Conservation (phyloP, 2,329 filamentous ascomycete genomes). For the Triangularia setosa region DNA sequence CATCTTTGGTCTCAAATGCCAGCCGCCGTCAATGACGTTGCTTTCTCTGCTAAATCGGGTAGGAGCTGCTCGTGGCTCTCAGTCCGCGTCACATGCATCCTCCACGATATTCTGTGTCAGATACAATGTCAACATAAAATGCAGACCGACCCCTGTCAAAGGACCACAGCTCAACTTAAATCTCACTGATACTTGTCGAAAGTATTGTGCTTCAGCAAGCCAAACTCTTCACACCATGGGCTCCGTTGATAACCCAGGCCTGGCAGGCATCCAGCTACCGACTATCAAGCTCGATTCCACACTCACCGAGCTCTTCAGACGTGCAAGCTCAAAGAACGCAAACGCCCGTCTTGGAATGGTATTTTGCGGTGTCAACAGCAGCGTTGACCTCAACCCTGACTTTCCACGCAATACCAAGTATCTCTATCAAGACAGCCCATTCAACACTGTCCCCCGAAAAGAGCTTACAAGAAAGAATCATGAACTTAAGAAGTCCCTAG, state of each 20-base stretch:
- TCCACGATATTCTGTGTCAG: not conserved
- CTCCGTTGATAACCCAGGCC: not conserved
- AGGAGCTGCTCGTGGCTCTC: not conserved
- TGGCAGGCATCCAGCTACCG: slow-evolving; percentile 25
- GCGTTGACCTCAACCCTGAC: slow-evolving; percentile 25
- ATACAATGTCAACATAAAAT: not conserved
- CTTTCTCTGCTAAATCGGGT: not conserved
- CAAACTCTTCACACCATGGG: slow-evolving; percentile 10
- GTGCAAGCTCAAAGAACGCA: slow-evolving; percentile 23
- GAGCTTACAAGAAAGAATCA: slow-evolving; percentile 19
- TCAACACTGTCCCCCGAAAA: slow-evolving; percentile 26
- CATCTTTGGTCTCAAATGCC: not conserved
- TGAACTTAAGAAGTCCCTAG: slow-evolving; percentile 22
- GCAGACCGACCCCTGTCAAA: not conserved
- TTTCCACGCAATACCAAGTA: slow-evolving; percentile 36
- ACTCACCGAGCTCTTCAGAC: slow-evolving; percentile 33
- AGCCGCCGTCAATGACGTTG: not conserved
- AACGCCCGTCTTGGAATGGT: slow-evolving; percentile 31
- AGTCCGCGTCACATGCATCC: not conserved
- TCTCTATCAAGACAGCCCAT: slow-evolving; percentile 35
- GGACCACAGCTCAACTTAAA: not conserved
- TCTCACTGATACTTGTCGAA: not conserved
- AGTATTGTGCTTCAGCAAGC: not conserved
- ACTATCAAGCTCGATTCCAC: slow-evolving; percentile 34
- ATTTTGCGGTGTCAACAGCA: slow-evolving; percentile 29